phyloP scores from a whole-genome alignment of 805 yeast species.

The Candida sphagnicola region DNA sequence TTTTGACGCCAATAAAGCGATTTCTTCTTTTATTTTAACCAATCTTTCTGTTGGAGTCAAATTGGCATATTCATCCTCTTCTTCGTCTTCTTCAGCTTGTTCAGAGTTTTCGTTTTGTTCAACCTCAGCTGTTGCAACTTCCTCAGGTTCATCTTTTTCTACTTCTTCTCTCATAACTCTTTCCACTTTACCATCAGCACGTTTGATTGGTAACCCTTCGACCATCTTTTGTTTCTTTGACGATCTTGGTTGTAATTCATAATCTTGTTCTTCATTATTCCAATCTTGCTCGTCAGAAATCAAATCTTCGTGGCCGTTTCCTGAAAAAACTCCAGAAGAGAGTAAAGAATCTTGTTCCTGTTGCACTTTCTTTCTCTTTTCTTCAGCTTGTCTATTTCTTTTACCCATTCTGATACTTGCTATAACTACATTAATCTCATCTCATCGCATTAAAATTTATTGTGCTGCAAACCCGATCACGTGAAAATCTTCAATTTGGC shows the following conservation, averaged over 20 bases:
- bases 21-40: constrained; percentile 67
- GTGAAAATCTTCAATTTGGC: not conserved
- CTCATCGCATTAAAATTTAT: constrained; percentile 3
- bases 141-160: constrained; percentile 13
- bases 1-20: constrained; percentile 75
- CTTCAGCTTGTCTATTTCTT: constrained; percentile 23
- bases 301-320: constrained; percentile 5
- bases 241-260: constrained; percentile 68
- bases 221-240: constrained; percentile 43
- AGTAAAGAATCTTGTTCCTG: constrained; percentile 41
- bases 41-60: constrained; percentile 52
- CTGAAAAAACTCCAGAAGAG: constrained; percentile 29
- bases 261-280: constrained; percentile 78
- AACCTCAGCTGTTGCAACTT: constrained; percentile 11
- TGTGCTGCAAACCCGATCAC: not conserved
- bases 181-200: constrained; percentile 67
- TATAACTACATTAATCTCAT: not conserved
- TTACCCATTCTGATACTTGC: constrained; percentile 23
- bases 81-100: constrained; percentile 19
- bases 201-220: constrained; percentile 80
- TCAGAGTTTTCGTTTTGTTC: constrained; percentile 12
- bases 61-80: constrained; percentile 43
- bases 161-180: constrained; percentile 47
- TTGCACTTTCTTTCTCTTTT: constrained; percentile 32
- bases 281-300: constrained; percentile 28